Evolutionary conservation across 2,329 filamentous ascomycete genomes (phyloP), one percentile per base, ranked within the genome.

Genomic region (Aspergillus arachidicola): DNA sequence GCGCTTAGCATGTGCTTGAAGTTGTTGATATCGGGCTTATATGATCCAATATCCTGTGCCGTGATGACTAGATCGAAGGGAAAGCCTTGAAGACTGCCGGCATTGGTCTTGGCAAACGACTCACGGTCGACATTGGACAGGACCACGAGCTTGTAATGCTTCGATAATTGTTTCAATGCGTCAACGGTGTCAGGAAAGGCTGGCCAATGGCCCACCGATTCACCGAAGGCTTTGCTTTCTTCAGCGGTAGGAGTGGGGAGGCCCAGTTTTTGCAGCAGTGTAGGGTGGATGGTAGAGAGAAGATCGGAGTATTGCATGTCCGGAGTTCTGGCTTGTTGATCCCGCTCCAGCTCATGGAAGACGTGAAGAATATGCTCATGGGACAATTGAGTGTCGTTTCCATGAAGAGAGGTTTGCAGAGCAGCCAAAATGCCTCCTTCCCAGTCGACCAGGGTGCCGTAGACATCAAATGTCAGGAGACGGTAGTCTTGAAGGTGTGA

Each of bases 381-480:
- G 14, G 70, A 67, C 56, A 70, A 67, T 75, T 86, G 72, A 68
- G 74, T 64, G 72, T 82, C 76, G 34, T 74, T 72, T 61, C 71
- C 69, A 34, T 82, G 73, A 26, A 75, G 72, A 4, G 81, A 72
- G 7, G 80, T 76, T 38, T 76, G 62, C 1, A 93, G 81, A 2
- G 84, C 82, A 3, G 76, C 68, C 57, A 84, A 76, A 62, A 92
- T 84, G 62, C 90, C 90, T n/a, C 79, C 74, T 75, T 93, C 89
- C 90, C 90, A 93, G 81, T 94, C 90, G 64, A 94, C 86, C 3
- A 94, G 83, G 0, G 91, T 94, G 75, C 91, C 91, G 76, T 91
- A 94, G 80, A 91, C 88, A 78, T 94, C 91, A 77, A 94, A 93
- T 71, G 87, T 88, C 54, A 92, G 85, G 63, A 86, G 77, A 28